Evolutionary conservation across 257 asterid genomes (phyloP).

Genomic region (Pogostemon cablin): DNA sequence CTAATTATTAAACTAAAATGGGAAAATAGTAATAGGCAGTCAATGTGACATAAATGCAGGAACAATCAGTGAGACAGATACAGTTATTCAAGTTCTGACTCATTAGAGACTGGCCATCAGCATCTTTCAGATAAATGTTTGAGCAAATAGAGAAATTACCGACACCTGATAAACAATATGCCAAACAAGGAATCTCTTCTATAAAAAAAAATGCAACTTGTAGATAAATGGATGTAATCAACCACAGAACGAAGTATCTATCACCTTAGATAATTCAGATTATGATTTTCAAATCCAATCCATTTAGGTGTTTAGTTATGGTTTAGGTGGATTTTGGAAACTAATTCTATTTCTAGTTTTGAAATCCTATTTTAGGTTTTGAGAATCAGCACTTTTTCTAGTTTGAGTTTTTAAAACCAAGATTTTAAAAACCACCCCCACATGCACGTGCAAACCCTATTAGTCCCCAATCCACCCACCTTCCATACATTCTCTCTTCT

Average conservation of each 20-base stretch:
- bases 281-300: constrained; percentile 12
- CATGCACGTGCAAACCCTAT: too few species aligned
- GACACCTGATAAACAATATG: not conserved
- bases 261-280: not conserved
- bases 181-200: not conserved
- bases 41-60: constrained; percentile 1
- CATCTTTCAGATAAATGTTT: constrained; percentile 3
- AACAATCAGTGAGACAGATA: constrained; percentile 9
- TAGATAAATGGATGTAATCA: constrained; percentile 2
- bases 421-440: too few species aligned
- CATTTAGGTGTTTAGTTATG: too few species aligned
- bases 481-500: too few species aligned
- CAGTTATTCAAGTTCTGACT: constrained; percentile 9
- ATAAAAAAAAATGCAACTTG: not conserved
- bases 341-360: too few species aligned
- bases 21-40: constrained; percentile 3
- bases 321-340: too few species aligned
- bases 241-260: not conserved
- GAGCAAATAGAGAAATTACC: constrained; percentile 16
- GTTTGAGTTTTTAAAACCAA: too few species aligned
- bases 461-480: too few species aligned
- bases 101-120: not conserved
- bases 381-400: too few species aligned
- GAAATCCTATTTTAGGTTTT: too few species aligned
- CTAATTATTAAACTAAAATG: constrained; percentile 15